Percentiles rank a stretch among this genome's conserved stretches.
Evolutionary conservation across 352 stramenopile genomes (phyloP).

Genomic region (Phytophthora citrophthora): DNA sequence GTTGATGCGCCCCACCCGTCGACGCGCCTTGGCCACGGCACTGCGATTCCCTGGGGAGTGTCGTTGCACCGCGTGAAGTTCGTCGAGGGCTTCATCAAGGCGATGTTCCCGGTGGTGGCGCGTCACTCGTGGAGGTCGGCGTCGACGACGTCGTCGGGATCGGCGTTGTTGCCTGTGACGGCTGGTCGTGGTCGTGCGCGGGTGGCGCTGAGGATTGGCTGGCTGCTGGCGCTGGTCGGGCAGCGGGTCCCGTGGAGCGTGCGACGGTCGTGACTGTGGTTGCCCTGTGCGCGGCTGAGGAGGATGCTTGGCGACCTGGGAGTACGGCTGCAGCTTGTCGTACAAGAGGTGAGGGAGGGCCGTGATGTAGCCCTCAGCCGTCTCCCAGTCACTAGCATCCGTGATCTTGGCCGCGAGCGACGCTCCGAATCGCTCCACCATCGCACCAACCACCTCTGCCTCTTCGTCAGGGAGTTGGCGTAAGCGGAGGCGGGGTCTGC

Average conservation of each 20-base stretch:
- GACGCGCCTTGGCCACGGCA: background rate
- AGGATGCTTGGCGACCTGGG: background rate
- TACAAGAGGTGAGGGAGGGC: slow-evolving; percentile 8
- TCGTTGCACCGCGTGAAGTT: background rate
- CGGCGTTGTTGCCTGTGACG: too few species aligned
- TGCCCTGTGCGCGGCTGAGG: too few species aligned
- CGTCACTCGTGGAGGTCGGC: slow-evolving; percentile 3
- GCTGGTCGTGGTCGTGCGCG: too few species aligned
- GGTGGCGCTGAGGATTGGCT: too few species aligned
- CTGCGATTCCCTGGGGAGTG: too few species aligned
- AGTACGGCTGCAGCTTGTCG: slow-evolving; percentile 9
- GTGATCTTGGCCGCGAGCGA: slow-evolving; percentile 16
- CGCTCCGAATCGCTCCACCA: background rate
- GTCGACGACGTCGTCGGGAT: background rate
- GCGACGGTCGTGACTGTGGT: too few species aligned
- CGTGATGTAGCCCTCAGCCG: slow-evolving; percentile 13
- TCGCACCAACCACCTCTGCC: background rate
- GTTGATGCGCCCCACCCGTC: slow-evolving; percentile 9
- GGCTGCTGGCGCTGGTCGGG: too few species aligned
- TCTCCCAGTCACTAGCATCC: slow-evolving; percentile 15
- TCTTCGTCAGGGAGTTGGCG: slow-evolving; percentile 7
- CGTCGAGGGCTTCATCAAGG: slow-evolving; percentile 13
- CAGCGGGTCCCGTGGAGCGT: too few species aligned
- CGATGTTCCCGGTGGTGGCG: background rate
- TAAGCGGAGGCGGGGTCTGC: slow-evolving; percentile 5